Evolutionary conservation across 2,329 filamentous ascomycete species (phyloP).

Genomic region (Aspergillus sp.): DNA sequence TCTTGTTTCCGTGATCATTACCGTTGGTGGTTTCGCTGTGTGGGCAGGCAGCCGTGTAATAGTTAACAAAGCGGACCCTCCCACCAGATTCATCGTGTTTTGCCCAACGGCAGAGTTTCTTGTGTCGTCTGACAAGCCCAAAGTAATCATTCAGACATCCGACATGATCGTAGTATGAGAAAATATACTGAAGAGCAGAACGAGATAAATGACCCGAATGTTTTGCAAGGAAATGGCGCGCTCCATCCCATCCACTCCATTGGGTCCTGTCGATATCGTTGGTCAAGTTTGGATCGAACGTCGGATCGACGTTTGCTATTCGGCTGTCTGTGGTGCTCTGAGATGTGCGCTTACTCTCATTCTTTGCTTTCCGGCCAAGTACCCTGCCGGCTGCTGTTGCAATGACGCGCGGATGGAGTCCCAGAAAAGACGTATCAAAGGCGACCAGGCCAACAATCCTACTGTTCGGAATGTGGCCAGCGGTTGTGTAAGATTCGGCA

Average conservation of each 20-base stretch:
- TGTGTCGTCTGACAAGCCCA: neutral
- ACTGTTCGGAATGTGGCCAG: constrained; percentile 12
- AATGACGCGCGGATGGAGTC: constrained; percentile 85
- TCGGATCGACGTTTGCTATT: neutral
- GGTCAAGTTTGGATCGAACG: neutral
- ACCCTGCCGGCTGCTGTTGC: constrained; percentile 78
- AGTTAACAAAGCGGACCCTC: neutral
- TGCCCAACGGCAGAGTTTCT: neutral
- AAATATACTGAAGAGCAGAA: neutral
- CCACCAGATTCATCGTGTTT: neutral
- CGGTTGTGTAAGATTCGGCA: constrained; percentile 36
- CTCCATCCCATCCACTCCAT: neutral
- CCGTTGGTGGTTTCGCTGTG: neutral
- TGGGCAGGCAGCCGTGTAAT: neutral
- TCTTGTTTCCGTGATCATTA: neutral
- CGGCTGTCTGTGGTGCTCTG: neutral
- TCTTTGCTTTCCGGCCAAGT: constrained; percentile 50
- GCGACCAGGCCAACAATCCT: constrained; percentile 77
- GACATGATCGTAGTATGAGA: neutral
- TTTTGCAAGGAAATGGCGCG: neutral
- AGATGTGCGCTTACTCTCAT: neutral
- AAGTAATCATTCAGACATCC: neutral
- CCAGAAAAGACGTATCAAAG: constrained; percentile 83
- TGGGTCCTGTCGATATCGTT: neutral
- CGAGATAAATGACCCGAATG: neutral